Evolutionary conservation across 2,329 filamentous ascomycete species (phyloP).

Genomic region (Nemania bipapillata): DNA sequence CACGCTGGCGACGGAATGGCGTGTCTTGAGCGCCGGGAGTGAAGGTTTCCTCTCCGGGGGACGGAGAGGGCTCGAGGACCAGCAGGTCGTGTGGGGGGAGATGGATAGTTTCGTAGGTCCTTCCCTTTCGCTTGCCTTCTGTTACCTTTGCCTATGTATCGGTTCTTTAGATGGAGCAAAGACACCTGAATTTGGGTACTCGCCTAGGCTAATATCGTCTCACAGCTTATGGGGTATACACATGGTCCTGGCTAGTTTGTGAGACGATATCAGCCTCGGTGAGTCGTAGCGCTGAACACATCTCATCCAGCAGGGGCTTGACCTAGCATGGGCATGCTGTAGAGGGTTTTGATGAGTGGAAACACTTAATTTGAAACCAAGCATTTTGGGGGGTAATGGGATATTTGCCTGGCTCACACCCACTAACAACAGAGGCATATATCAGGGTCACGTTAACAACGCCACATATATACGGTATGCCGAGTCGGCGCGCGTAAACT

Average conservation of each 20-base stretch:
- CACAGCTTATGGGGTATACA: not conserved
- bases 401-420: not conserved
- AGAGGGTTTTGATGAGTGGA: not conserved
- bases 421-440: conserved; percentile 24
- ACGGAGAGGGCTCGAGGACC: conserved; percentile 41
- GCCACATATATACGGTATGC: conserved; percentile 85
- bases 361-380: too few species aligned
- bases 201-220: conserved; percentile 23
- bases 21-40: conserved; percentile 55
- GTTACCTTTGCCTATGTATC: not conserved
- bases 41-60: conserved; percentile 46
- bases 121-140: conserved; percentile 8
- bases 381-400: conserved; percentile 41
- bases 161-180: not conserved
- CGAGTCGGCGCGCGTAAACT: conserved; percentile 82
- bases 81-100: conserved; percentile 66
- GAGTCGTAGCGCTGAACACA: not conserved
- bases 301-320: not conserved
- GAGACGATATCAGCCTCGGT: conserved; percentile 2
- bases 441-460: conserved; percentile 81
- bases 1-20: conserved; percentile 72
- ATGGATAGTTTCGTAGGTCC: conserved; percentile 69
- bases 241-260: not conserved
- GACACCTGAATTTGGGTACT: not conserved
- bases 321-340: too few species aligned